Evolutionary conservation across 2,329 filamentous ascomycete species (phyloP).

Genomic region (Hymenoscyphus fructigenus): DNA sequence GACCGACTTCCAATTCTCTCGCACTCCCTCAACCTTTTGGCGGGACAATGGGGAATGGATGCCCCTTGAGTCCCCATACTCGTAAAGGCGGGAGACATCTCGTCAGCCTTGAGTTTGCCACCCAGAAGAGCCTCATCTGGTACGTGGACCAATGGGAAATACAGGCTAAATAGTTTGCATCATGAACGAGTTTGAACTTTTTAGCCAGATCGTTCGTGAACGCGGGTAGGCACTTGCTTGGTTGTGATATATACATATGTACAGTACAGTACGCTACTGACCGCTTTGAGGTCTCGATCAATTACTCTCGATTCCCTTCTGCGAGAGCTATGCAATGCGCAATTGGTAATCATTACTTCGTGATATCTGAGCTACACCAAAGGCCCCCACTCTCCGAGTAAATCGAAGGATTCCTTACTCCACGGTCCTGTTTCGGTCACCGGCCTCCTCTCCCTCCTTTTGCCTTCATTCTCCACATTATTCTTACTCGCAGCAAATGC

Average conservation of each 20-base stretch:
- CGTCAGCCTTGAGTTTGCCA: neutral
- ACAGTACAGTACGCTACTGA: neutral
- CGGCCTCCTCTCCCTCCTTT: conserved; percentile 1
- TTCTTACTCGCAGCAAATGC: neutral
- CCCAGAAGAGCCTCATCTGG: neutral
- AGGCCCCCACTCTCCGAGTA: conserved; percentile 35
- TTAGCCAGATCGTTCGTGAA: neutral
- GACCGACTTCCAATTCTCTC: neutral
- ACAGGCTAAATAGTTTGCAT: neutral
- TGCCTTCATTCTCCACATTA: neutral
- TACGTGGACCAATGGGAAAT: neutral
- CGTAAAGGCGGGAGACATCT: neutral
- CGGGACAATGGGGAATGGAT: neutral
- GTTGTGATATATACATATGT: neutral
- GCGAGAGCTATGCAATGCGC: neutral
- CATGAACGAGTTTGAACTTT: neutral
- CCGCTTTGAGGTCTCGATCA: neutral
- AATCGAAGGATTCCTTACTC: conserved; percentile 39
- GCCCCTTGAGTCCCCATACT: neutral
- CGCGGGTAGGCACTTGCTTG: conserved; percentile 4
- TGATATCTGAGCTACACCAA: conserved; percentile 7
- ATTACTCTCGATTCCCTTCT: neutral
- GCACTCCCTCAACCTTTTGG: neutral
- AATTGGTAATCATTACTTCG: neutral
- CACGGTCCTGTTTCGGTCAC: conserved; percentile 32